Evolutionary conservation across 495 filamentous ascomycete species (phyloP).

Genomic region (Penicillium atrosanguineum): DNA sequence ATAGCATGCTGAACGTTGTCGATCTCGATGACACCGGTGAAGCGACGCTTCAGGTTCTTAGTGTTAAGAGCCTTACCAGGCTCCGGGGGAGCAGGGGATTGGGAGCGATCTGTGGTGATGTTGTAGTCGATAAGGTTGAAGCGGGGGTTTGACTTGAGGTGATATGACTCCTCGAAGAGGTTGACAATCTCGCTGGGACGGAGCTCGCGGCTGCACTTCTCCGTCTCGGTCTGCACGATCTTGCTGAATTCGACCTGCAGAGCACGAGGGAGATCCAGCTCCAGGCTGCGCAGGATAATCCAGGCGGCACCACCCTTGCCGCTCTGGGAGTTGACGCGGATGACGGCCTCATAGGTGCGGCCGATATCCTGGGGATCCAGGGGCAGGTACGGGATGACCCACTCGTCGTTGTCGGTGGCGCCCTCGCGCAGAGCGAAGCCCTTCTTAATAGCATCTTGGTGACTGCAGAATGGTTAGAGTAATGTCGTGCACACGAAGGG

Average conservation of each 20-base stretch:
- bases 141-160: constrained; percentile 73
- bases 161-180: constrained; percentile 86
- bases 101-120: constrained; percentile 80
- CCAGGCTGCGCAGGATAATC: constrained; percentile 83
- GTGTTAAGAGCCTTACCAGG: constrained; percentile 69
- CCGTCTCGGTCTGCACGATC: constrained; percentile 77
- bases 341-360: constrained; percentile 93
- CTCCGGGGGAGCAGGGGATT: constrained; percentile 67
- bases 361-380: constrained; percentile 93
- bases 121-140: constrained; percentile 91
- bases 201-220: constrained; percentile 75
- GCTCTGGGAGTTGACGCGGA: constrained; percentile 94
- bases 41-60: constrained; percentile 74
- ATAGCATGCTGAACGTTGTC: constrained; percentile 78
- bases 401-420: constrained; percentile 58
- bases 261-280: constrained; percentile 90
- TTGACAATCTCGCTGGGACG: constrained; percentile 75
- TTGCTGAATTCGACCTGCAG: constrained; percentile 89
- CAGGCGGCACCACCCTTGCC: constrained; percentile 95
- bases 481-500: background rate
- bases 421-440: constrained; percentile 76
- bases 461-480: constrained; percentile 66
- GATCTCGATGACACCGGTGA: constrained; percentile 83
- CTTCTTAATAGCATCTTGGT: constrained; percentile 98
- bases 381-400: constrained; percentile 86